Conservation (phyloP, 352 stramenopile genomes). For the Globisporangium lucens region DNA sequence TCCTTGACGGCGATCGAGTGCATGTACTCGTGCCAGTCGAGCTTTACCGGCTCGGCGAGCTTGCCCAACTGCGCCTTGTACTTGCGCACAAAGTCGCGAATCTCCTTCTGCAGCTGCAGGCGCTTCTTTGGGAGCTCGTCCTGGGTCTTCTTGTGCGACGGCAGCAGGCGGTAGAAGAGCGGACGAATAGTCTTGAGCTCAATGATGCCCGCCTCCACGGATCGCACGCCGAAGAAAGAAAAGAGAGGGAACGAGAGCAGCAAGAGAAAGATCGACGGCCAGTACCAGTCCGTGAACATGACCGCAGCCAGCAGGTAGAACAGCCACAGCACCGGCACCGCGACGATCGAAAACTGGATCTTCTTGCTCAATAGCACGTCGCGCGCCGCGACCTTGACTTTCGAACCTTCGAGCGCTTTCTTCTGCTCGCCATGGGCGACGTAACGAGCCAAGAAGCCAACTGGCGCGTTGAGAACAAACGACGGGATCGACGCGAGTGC, state of each 20-base stretch:
- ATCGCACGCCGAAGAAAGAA: slow-evolving; percentile 86
- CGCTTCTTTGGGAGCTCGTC: slow-evolving; percentile 71
- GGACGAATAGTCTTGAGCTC: slow-evolving; percentile 83
- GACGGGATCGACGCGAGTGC: slow-evolving; percentile 88
- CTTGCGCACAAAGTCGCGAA: slow-evolving; percentile 77
- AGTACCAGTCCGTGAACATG: slow-evolving; percentile 83
- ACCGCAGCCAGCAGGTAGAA: slow-evolving; percentile 84
- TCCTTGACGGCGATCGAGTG: slow-evolving; percentile 50
- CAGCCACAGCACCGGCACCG: slow-evolving; percentile 86
- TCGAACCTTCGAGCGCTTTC: slow-evolving; percentile 82
- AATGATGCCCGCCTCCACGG: slow-evolving; percentile 85
- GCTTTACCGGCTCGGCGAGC: slow-evolving; percentile 60
- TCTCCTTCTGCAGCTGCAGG: slow-evolving; percentile 65
- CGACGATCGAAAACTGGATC: slow-evolving; percentile 91
- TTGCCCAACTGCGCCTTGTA: slow-evolving; percentile 58
- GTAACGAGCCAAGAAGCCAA: slow-evolving; percentile 84
- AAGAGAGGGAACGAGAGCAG: slow-evolving; percentile 84
- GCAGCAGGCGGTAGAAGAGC: slow-evolving; percentile 77
- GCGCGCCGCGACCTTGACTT: slow-evolving; percentile 88
- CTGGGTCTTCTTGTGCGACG: slow-evolving; percentile 75
- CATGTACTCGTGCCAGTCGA: slow-evolving; percentile 87
- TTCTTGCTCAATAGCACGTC: slow-evolving; percentile 93
- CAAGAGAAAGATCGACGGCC: slow-evolving; percentile 76
- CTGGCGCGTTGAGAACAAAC: slow-evolving; percentile 89
- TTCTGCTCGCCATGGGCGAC: slow-evolving; percentile 74